Evolutionary conservation across 768 basidiomycete genomes (phyloP), one percentile per base, ranked within the genome.

Genomic region (Macrolepiota dolichaula): DNA sequence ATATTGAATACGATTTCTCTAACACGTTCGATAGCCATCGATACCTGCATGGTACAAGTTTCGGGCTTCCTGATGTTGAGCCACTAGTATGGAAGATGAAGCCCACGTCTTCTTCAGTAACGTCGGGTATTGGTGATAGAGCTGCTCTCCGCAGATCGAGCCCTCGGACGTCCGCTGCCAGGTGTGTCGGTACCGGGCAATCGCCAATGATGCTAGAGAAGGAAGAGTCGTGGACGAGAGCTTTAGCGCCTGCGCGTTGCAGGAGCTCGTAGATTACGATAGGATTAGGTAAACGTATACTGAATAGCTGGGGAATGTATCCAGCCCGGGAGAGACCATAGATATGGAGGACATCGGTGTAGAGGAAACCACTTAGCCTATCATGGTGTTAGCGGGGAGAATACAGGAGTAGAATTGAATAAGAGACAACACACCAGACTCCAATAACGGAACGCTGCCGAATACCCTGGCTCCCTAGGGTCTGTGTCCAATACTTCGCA

Each of bases 71-170:
- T n/a, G 89, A 91, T 6, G 91, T 92, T 40, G 89, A 91, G 15
- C 91, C 91, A 61, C 86, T 88, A 10, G 91, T 91, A 71, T 91
- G 91, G 78, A 90, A 92, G 56, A 91, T 76, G 76, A 91, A 85
- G 50, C 80, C 80, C 27, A 76, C 71, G 55, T 87, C 85, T 35
- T 76, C 67, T 25, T 74, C 71, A 40, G 73, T 67, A 37, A 75
- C 71, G 62, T 63, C 64, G 62, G 73, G 77, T 29, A 81, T 72
- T 13, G 44, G 52, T 12, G 44, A 32, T 61, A 55, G 24, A 42
- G 72, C 67, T 54, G 73, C 72, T 64, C 76, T 73, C 61, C 72
- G 68, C n/a, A 77, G 67, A 35, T 61, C 42, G 17, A 61, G 59
- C 9, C 24, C 25, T 17, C 59, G 59, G 12, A 49, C 59, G 32